Evolutionary conservation across 2,329 filamentous ascomycete genomes (phyloP), one percentile per base, ranked within the genome.

Genomic region (Chaetomium strumarium): DNA sequence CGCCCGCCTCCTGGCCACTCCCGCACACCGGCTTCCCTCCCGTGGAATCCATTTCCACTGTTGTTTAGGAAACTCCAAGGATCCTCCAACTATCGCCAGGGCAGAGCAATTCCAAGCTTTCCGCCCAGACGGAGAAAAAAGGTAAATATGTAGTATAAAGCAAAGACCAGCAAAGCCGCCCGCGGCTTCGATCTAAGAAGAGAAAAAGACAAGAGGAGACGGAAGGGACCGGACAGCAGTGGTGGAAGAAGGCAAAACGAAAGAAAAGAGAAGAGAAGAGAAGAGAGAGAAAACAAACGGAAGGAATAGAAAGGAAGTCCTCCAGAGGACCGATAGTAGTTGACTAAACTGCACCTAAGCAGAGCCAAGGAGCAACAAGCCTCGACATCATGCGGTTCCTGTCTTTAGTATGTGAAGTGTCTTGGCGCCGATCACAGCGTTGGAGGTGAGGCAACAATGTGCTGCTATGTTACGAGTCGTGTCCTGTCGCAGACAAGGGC

Each of bases 21-120:
- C 72, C 71, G 46, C 72, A 74, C 33, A 60, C 57, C 17, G 72
- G 72, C 65, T 74, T 70, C 45, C 59, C 60, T 47, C 46, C 61
- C 59, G 66, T 57, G 14, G 45, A 41, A n/a, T 54, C 55, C 57
- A 55, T 55, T 3, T 52, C 49, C 33, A 10, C 12, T n/a, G 34
- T 14, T 37, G 34, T 37, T 37, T 8, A 36, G 11, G 13, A 24
- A 24, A 4, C 24, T 24, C 24, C 24, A 24, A 24, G 4, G 24
- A 24, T 34, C 11, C 33, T 37, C 34, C 14, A 37, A 8, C n/a
- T 37, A 3, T 8, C 3, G 13, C 34, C 36, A 14, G 41, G 49
- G 38, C 14, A 17, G 40, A 41, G 19, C 34, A 52, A 45, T 56
- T 51, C 56, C 51, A 58, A 51, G 56, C 54, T 46, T 57, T 50